Base-by-base conservation (phyloP, 441 rosid species). In the Eruca vesicaria region DNA sequence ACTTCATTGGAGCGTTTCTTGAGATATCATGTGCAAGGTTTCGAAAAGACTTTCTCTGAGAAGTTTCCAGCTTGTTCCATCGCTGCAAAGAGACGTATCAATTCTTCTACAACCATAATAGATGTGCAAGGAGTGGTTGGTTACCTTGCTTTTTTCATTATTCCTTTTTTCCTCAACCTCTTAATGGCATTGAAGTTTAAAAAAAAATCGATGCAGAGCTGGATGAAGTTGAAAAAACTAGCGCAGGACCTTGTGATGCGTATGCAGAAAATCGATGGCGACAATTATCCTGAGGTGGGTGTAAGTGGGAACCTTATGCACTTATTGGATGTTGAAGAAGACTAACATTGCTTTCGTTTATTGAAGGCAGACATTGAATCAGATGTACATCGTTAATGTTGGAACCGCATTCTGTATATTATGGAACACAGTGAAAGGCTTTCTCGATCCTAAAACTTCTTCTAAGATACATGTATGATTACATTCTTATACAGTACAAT, bases 201-300 rank as follows among this genome's bases (percentile, higher is more conserved):
- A 28, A 23, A 23, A 23, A 28, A 28, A 28, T 36, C 66, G 75
- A 10, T 80, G 79, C 91, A 94, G 98, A 92, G 86, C 75, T 85
- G 89, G 84, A 81, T 92, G 89, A 89, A 87, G 83, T 89, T 90
- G 35, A 88, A 95, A 78, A 94, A 90, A 85, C 48, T 84, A 78
- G 97, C 98, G 55, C 91, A 88, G 78, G 98, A 92, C 74, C 88
- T 90, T 73, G 90, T 94, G 15, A 87, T 92, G 94, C 90, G 88
- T 59, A 87, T 94, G 78, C 99, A 94, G 86, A 94, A 94, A 80
- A 89, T 92, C 74, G 99, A 94, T 50, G 94, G 97, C 20, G 99
- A 92, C 75, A 94, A 94, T 89, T 94, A 94, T 69, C 99, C 99
- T 21, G 99, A 94, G 98, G 99, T 92, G 73, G 77, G 75, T 85